These are phyloP conservation scores for Ustilago lituana DNA, from an alignment of 1,284 basidiomycete species.

Conservation along the genomic window DNA sequence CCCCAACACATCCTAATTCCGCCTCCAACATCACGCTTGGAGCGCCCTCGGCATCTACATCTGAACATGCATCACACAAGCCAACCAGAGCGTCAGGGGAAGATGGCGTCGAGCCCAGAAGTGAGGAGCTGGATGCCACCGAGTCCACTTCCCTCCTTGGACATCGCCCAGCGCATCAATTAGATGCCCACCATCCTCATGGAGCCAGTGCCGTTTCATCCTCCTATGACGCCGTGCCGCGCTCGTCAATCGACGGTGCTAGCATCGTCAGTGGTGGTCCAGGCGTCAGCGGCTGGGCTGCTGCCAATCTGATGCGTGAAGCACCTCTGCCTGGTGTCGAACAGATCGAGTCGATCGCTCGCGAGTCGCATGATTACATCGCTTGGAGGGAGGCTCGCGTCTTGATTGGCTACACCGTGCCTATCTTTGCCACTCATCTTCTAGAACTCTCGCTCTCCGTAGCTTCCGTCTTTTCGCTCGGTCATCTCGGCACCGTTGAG, in stretches of 20 bases:
- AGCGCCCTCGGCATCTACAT: constrained; percentile 9
- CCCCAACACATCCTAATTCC: constrained; percentile 21
- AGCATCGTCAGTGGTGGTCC: constrained; percentile 32
- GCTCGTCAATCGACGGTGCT: constrained; percentile 25
- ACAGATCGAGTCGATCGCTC: constrained; percentile 50
- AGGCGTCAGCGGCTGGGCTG: constrained; percentile 46
- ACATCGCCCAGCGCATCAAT: constrained; percentile 3
- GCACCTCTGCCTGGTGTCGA: constrained; percentile 44
- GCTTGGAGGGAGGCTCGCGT: constrained; percentile 53
- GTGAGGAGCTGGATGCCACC: constrained; percentile 8
- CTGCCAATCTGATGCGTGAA: constrained; percentile 36
- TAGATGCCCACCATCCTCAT: constrained; percentile 1
- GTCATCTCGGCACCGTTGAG: constrained; percentile 63
- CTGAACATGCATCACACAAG: constrained; percentile 3
- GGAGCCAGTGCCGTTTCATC: constrained; percentile 5
- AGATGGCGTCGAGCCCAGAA: not conserved
- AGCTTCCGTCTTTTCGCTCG: constrained; percentile 62
- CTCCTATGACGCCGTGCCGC: constrained; percentile 30
- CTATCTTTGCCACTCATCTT: constrained; percentile 62
- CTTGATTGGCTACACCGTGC: constrained; percentile 53
- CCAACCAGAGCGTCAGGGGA: constrained; percentile 1
- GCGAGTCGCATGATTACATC: constrained; percentile 40
- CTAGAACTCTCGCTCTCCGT: constrained; percentile 64
- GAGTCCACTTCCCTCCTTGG: constrained; percentile 36
- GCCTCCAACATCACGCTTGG: constrained; percentile 27